phyloP scores from a whole-genome alignment of 768 basidiomycete genomes.

The Phaeotremella fagi region DNA sequence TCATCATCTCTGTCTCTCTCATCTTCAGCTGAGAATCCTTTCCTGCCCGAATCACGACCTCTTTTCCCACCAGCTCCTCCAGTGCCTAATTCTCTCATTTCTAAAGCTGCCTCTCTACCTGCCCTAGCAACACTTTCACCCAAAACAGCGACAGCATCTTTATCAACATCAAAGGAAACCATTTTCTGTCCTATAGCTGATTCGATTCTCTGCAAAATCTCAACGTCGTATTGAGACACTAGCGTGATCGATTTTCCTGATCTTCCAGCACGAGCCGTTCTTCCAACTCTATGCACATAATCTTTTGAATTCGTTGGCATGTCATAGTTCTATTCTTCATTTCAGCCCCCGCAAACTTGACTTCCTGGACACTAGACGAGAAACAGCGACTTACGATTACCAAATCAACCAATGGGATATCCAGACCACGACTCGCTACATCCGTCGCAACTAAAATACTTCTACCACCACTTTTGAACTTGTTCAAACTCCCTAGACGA shows the following conservation, averaged over 20 bases:
- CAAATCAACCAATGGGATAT: constrained; percentile 91
- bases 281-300: constrained; percentile 96
- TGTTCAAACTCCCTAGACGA: constrained; percentile 83
- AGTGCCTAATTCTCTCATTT: constrained; percentile 70
- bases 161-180: constrained; percentile 72
- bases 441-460: constrained; percentile 92
- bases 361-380: neutral
- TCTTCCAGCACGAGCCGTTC: constrained; percentile 96
- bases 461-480: constrained; percentile 92
- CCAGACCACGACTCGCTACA: constrained; percentile 89
- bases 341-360: too few species aligned
- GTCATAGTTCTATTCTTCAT: constrained; percentile 66
- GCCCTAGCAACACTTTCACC: constrained; percentile 88
- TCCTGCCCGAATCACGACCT: constrained; percentile 51
- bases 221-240: constrained; percentile 97
- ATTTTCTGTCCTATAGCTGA: constrained; percentile 86
- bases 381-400: constrained; percentile 58
- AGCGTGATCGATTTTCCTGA: constrained; percentile 96
- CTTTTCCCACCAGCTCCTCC: constrained; percentile 56
- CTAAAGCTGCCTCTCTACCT: constrained; percentile 62
- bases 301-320: constrained; percentile 98
- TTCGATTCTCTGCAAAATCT: constrained; percentile 91
- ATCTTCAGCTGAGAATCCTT: constrained; percentile 55
- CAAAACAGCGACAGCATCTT: constrained; percentile 80
- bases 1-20: constrained; percentile 90